These are phyloP conservation scores for Amanita rimosa DNA, from an alignment of 768 basidiomycete genomes.

Conservation along the genomic window DNA sequence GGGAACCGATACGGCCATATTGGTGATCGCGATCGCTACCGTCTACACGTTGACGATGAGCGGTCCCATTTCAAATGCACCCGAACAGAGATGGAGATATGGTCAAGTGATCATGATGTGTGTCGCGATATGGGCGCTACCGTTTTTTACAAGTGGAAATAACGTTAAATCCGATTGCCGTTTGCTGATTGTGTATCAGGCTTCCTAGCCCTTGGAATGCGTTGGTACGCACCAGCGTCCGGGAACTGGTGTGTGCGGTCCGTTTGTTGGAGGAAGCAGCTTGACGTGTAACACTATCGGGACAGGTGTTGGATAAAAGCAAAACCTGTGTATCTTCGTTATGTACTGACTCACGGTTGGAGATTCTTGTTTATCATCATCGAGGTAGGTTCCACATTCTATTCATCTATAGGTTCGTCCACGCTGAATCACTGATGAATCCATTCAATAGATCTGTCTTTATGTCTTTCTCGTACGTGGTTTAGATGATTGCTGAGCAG, in stretches of 20 bases:
- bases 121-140: background rate
- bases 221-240: slow-evolving; percentile 10
- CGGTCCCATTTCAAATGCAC: background rate
- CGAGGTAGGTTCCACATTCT: slow-evolving; percentile 14
- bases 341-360: slow-evolving; percentile 10
- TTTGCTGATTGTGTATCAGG: slow-evolving; percentile 1
- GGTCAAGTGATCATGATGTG: background rate
- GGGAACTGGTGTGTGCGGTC: slow-evolving; percentile 8
- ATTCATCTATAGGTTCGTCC: background rate
- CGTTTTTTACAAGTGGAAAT: background rate
- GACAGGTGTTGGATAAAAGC: slow-evolving; percentile 10
- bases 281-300: background rate
- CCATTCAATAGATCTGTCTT: background rate
- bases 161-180: background rate
- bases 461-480: background rate
- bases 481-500: background rate
- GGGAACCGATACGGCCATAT: slow-evolving; percentile 10
- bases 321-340: slow-evolving; percentile 8
- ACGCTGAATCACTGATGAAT: too few relatives aligned
- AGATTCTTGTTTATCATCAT: slow-evolving; percentile 9
- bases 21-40: slow-evolving; percentile 10
- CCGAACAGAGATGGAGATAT: background rate
- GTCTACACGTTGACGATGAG: slow-evolving; percentile 9
- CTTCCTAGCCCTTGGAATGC: slow-evolving; percentile 8
- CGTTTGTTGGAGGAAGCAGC: background rate